These are phyloP conservation scores for Psilocybe cubensis DNA, from an alignment of 768 basidiomycete genomes.

Conservation along the genomic window DNA sequence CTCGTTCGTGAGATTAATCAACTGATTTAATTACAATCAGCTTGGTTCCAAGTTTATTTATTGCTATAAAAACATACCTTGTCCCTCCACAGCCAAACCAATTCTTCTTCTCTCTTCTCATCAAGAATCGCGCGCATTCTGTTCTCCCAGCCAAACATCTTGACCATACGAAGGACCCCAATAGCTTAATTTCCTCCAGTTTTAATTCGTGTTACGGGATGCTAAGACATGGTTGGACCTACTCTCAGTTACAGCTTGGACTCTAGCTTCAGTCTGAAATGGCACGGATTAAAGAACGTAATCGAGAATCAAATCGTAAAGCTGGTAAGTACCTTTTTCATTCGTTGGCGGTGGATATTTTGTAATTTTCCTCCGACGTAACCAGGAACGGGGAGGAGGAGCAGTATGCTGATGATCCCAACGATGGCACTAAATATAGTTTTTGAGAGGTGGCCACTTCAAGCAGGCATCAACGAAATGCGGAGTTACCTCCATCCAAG, in stretches of 20 bases:
- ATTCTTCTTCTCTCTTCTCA: slow-evolving; percentile 63
- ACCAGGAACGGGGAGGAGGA: slow-evolving; percentile 63
- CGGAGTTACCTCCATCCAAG: slow-evolving; percentile 44
- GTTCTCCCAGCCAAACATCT: slow-evolving; percentile 72
- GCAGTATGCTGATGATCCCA: slow-evolving; percentile 55
- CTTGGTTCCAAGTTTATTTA: neutral
- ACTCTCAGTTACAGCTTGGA: slow-evolving; percentile 66
- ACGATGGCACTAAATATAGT: slow-evolving; percentile 13
- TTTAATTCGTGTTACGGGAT: slow-evolving; percentile 17
- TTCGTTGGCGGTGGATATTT: slow-evolving; percentile 43
- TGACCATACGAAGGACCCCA: slow-evolving; percentile 68
- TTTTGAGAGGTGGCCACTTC: neutral
- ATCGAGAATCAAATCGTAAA: too few species aligned
- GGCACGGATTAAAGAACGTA: too few species aligned
- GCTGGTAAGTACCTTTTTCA: slow-evolving; percentile 51
- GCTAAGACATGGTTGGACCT: neutral
- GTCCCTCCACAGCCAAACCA: slow-evolving; percentile 55
- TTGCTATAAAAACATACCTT: slow-evolving; percentile 14
- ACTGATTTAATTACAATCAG: neutral
- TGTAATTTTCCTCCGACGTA: slow-evolving; percentile 49
- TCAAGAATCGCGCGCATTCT: slow-evolving; percentile 54
- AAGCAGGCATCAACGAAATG: neutral
- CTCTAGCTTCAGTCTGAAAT: slow-evolving; percentile 49
- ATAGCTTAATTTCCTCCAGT: slow-evolving; percentile 49
- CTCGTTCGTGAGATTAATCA: slow-evolving; percentile 16